These are phyloP conservation scores for Crepidotus variabilis DNA, from an alignment of 768 basidiomycete species.

Conservation along the genomic window DNA sequence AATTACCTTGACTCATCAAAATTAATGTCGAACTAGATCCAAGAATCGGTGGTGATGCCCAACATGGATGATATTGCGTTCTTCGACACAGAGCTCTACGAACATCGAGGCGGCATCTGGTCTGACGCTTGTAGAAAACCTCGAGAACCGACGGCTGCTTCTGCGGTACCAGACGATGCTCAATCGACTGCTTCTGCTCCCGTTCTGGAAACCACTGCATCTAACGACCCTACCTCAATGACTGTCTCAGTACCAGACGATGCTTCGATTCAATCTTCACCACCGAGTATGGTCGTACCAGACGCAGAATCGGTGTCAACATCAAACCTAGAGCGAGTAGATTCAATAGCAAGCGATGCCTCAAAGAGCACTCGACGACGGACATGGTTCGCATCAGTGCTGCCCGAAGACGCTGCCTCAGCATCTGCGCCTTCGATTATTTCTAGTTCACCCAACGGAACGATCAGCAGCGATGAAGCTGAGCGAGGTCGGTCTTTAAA, in stretches of 20 bases:
- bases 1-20: constrained; percentile 2
- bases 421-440: constrained; percentile 18
- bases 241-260: not conserved
- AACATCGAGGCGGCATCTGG: constrained; percentile 87
- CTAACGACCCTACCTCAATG: constrained; percentile 1
- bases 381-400: constrained; percentile 53
- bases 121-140: constrained; percentile 54
- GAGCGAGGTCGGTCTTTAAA: not conserved
- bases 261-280: constrained; percentile 7
- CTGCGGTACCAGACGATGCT: constrained; percentile 23
- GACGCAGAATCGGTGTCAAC: constrained; percentile 3
- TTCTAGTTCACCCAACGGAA: constrained; percentile 10
- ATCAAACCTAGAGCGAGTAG: not conserved
- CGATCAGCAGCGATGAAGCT: not conserved
- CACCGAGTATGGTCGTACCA: constrained; percentile 1
- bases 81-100: constrained; percentile 70
- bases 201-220: constrained; percentile 14
- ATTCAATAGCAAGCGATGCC: constrained; percentile 5
- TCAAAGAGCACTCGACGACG: constrained; percentile 37
- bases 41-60: constrained; percentile 91
- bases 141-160: constrained; percentile 8
- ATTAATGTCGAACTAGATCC: constrained; percentile 52
- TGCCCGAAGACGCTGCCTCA: constrained; percentile 30
- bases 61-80: constrained; percentile 99
- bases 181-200: constrained; percentile 36